Conservation (phyloP, 768 basidiomycete species). For the Psilocybe cyanescens region DNA sequence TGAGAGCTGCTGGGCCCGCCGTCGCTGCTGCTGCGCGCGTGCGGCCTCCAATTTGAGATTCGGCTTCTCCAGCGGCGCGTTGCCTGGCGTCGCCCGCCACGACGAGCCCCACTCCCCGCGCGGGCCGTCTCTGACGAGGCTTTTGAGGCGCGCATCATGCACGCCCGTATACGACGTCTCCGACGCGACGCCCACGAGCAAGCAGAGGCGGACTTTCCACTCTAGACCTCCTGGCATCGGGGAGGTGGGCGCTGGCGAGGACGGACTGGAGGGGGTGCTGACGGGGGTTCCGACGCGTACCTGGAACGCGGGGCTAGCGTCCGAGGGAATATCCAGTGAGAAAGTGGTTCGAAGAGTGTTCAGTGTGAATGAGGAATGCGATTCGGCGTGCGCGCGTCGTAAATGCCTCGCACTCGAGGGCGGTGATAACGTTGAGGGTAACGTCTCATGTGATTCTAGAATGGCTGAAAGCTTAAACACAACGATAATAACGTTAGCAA, state of each 20-base stretch:
- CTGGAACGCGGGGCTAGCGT: conserved; percentile 87
- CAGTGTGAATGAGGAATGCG: conserved; percentile 75
- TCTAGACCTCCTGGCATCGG: conserved; percentile 71
- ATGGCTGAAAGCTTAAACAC: conserved; percentile 76
- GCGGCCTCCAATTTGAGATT: conserved; percentile 25
- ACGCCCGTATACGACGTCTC: conserved; percentile 47
- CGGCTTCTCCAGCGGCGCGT: conserved; percentile 64
- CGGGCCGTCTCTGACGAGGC: conserved; percentile 58
- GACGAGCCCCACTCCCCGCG: conserved; percentile 75
- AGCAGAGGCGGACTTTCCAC: conserved; percentile 87
- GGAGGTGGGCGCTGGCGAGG: conserved; percentile 22
- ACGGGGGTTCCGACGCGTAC: conserved; percentile 50
- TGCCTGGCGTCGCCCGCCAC: conserved; percentile 59
- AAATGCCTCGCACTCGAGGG: conserved; percentile 53
- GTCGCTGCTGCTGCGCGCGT: conserved; percentile 12
- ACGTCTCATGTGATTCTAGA: conserved; percentile 86
- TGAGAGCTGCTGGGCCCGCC: conserved; percentile 11
- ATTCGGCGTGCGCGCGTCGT: conserved; percentile 83
- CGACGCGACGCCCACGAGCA: conserved; percentile 77
- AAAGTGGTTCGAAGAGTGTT: conserved; percentile 82
- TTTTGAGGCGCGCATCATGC: conserved; percentile 57
- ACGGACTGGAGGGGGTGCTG: conserved; percentile 8
- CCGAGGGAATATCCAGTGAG: conserved; percentile 89
- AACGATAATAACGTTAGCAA: background rate
- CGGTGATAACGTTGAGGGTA: conserved; percentile 64